phyloP scores from a whole-genome alignment of 2,329 filamentous ascomycete species.

The Sporothrix variecibatus region DNA sequence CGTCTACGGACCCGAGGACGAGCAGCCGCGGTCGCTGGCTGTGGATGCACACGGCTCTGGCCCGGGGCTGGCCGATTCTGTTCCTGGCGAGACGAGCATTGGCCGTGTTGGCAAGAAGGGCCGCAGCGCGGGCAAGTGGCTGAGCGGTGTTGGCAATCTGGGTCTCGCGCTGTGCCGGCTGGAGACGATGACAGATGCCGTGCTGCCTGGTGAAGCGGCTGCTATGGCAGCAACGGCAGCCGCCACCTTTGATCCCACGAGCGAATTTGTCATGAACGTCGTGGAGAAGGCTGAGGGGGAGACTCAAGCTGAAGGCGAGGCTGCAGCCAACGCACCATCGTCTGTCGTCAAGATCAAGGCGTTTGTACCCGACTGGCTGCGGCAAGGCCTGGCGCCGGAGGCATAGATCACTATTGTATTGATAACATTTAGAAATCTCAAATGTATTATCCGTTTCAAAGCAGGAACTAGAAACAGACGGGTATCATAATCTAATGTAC shows the following conservation, averaged over 20 bases:
- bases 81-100: conserved; percentile 53
- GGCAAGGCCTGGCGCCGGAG: conserved; percentile 42
- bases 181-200: conserved; percentile 85
- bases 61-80: conserved; percentile 38
- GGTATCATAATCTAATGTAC: conserved; percentile 24
- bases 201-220: conserved; percentile 65
- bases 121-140: conserved; percentile 78
- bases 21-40: conserved; percentile 36
- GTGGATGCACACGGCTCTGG: conserved; percentile 51
- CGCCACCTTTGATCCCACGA: conserved; percentile 58
- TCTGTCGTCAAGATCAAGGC: conserved; percentile 65
- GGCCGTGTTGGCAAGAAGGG: conserved; percentile 57
- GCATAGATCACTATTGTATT: background rate
- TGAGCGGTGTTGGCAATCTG: conserved; percentile 75
- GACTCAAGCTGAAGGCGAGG: conserved; percentile 39
- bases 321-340: conserved; percentile 46
- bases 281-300: conserved; percentile 28
- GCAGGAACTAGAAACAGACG: background rate
- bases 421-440: background rate
- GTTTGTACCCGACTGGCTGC: conserved; percentile 79
- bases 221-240: conserved; percentile 63
- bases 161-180: conserved; percentile 84
- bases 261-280: conserved; percentile 59
- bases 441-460: conserved; percentile 14
- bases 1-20: conserved; percentile 59